Evolutionary conservation across 1,284 basidiomycete species (phyloP).

Genomic region (Apiotrichum domesticum): DNA sequence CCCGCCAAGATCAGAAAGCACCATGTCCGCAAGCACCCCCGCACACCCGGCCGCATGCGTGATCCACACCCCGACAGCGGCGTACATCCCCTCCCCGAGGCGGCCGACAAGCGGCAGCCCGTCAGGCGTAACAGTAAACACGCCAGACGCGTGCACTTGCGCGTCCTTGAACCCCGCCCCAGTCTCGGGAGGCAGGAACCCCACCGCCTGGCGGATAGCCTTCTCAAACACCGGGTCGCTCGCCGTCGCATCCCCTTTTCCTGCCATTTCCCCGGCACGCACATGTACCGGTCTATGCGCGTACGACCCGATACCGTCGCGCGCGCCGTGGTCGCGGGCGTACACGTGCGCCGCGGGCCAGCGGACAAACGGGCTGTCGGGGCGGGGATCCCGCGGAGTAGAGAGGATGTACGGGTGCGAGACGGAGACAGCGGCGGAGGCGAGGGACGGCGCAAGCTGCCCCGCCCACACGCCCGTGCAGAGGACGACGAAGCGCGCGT

Average conservation of each 20-base stretch:
- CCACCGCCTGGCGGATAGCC: constrained; percentile 11
- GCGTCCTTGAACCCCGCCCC: constrained; percentile 7
- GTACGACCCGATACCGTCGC: constrained; percentile 28
- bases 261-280: background rate
- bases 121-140: constrained; percentile 30
- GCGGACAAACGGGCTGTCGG: constrained; percentile 20
- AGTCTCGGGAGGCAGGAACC: constrained; percentile 12
- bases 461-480: constrained; percentile 31
- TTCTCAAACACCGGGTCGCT: constrained; percentile 16
- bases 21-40: constrained; percentile 18
- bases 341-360: constrained; percentile 25
- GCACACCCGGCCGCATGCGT: constrained; percentile 24
- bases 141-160: constrained; percentile 13
- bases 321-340: constrained; percentile 26
- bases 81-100: constrained; percentile 17
- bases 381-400: background rate
- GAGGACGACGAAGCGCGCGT: constrained; percentile 14
- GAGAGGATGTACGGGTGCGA: constrained; percentile 27
- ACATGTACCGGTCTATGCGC: constrained; percentile 22
- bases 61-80: constrained; percentile 26
- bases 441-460: constrained; percentile 18
- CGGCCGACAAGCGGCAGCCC: constrained; percentile 23
- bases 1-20: constrained; percentile 9
- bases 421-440: constrained; percentile 14
- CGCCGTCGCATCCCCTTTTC: constrained; percentile 10